These are phyloP conservation scores for Waltergamsia citrina DNA, from an alignment of 2,329 filamentous ascomycete species.

Conservation along the genomic window DNA sequence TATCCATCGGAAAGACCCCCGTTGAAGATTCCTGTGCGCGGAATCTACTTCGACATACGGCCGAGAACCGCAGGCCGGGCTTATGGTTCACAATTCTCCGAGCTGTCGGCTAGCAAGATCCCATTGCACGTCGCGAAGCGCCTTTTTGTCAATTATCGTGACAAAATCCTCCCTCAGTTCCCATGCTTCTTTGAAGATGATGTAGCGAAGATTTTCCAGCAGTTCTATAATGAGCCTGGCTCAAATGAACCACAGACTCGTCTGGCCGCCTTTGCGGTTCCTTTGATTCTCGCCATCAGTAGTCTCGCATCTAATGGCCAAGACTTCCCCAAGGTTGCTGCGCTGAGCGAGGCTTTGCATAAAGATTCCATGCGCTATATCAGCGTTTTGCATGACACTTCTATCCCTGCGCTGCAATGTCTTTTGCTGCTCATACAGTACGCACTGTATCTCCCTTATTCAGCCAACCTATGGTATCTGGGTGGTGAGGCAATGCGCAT, in stretches of 20 bases:
- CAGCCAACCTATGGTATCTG: conserved; percentile 10
- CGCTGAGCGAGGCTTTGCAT: conserved; percentile 10
- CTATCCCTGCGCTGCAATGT: conserved; percentile 7
- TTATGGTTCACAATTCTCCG: conserved; percentile 4
- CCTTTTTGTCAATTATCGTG: conserved; percentile 10
- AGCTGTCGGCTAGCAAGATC: conserved; percentile 7
- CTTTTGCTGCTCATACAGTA: conserved; percentile 10
- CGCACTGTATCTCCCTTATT: conserved; percentile 9
- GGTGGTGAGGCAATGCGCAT: conserved; percentile 12
- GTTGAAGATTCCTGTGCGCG: conserved; percentile 11
- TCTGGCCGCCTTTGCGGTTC: conserved; percentile 6
- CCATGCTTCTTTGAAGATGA: conserved; percentile 10
- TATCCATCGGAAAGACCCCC: conserved; percentile 12
- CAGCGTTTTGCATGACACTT: conserved; percentile 5
- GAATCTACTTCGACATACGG: conserved; percentile 8
- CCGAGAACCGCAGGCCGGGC: conserved; percentile 5
- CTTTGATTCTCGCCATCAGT: conserved; percentile 9
- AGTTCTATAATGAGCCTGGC: conserved; percentile 6
- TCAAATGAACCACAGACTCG: background rate
- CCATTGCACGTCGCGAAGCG: conserved; percentile 9
- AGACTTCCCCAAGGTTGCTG: conserved; percentile 11
- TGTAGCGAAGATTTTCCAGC: conserved; percentile 6
- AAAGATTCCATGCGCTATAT: conserved; percentile 8
- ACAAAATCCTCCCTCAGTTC: conserved; percentile 9
- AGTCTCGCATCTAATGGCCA: conserved; percentile 9